These are phyloP conservation scores for Ceratocystis albifundus DNA, from an alignment of 2,329 filamentous ascomycete species.

Conservation along the genomic window DNA sequence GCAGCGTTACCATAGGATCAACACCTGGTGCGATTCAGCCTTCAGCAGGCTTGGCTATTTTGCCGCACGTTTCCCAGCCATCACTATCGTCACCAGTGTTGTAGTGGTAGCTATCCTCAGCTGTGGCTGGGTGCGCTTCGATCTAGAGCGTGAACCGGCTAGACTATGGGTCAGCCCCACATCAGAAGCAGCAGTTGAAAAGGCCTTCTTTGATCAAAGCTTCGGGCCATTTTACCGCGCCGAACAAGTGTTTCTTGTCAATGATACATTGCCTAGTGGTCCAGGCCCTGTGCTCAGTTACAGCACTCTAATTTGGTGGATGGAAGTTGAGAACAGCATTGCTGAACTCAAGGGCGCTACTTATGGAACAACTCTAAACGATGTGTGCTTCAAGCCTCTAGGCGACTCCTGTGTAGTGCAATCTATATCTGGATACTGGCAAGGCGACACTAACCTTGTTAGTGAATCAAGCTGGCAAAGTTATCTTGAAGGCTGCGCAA, in stretches of 20 bases:
- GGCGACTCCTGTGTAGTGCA: constrained; percentile 85
- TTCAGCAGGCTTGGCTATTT: constrained; percentile 71
- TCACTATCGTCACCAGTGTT: constrained; percentile 70
- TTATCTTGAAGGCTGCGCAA: constrained; percentile 59
- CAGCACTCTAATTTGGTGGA: constrained; percentile 88
- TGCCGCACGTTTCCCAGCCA: constrained; percentile 70
- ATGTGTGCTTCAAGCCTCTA: constrained; percentile 90
- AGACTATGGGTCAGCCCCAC: constrained; percentile 93
- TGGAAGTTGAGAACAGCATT: constrained; percentile 72
- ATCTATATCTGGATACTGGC: constrained; percentile 82
- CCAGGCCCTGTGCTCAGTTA: constrained; percentile 73
- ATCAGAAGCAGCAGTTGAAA: constrained; percentile 82
- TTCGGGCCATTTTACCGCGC: constrained; percentile 95
- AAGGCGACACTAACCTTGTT: constrained; percentile 51
- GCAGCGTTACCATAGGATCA: constrained; percentile 68
- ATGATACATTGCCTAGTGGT: constrained; percentile 56
- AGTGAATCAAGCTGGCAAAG: constrained; percentile 58
- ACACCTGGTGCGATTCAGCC: constrained; percentile 65
- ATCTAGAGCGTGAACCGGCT: constrained; percentile 83
- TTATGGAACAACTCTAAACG: constrained; percentile 58
- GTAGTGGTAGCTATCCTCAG: constrained; percentile 67
- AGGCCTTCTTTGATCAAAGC: constrained; percentile 80
- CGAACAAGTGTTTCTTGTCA: constrained; percentile 87
- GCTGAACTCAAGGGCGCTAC: constrained; percentile 57
- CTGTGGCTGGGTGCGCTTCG: constrained; percentile 75